phyloP scores from a whole-genome alignment of 768 basidiomycete genomes.

The Suillus ampliporus region DNA sequence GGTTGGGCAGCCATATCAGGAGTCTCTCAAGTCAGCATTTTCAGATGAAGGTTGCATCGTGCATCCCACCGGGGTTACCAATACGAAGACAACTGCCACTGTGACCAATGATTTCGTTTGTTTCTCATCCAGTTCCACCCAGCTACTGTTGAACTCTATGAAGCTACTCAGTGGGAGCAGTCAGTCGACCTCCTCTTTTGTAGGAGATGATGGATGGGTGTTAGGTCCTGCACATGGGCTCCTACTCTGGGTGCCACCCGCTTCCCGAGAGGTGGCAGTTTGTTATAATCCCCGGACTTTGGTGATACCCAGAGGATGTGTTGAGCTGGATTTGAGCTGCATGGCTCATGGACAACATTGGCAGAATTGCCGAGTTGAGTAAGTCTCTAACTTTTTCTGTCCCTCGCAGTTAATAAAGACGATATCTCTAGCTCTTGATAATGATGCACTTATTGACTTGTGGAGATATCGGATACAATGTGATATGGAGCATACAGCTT shows the following conservation, averaged over 20 bases:
- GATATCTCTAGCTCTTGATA: background rate
- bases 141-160: background rate
- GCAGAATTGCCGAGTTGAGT: background rate
- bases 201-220: slow-evolving; percentile 5
- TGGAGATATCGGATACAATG: background rate
- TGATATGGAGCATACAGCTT: background rate
- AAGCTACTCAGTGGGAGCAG: no score
- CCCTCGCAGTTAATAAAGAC: background rate
- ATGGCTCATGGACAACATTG: slow-evolving; percentile 4
- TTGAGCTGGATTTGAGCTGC: slow-evolving; percentile 3
- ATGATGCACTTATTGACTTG: background rate
- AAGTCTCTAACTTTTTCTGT: background rate
- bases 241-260: slow-evolving; percentile 7
- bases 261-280: background rate
- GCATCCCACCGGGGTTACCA: background rate
- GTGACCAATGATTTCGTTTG: background rate
- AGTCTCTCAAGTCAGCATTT: background rate
- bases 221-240: background rate
- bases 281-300: background rate
- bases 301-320: slow-evolving; percentile 2
- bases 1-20: background rate
- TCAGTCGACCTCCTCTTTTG: background rate
- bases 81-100: no score
- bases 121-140: background rate
- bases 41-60: background rate